Conservation (phyloP, 441 rosid species). For the Pelargonium citronellum region DNA sequence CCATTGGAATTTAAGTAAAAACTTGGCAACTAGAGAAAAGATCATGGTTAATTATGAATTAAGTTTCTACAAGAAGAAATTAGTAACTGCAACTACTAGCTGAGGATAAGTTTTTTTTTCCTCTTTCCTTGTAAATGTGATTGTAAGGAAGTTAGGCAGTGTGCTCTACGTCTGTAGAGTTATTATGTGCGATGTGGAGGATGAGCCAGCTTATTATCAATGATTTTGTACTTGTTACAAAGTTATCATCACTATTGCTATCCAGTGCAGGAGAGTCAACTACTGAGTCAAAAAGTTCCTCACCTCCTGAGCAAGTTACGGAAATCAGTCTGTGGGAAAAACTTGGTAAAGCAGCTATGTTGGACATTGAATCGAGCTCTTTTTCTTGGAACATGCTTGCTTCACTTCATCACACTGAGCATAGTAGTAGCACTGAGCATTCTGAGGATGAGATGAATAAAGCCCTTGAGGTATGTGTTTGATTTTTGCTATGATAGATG, state of each 20-base stretch:
- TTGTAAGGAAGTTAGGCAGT: no score
- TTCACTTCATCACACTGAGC: constrained; percentile 96
- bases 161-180: not conserved
- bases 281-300: constrained; percentile 44
- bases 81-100: no score
- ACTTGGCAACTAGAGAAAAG: not conserved
- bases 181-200: not conserved
- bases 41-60: not conserved
- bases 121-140: no score
- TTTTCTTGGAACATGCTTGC: constrained; percentile 88
- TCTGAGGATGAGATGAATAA: constrained; percentile 88
- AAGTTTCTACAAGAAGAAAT: no score
- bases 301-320: constrained; percentile 43
- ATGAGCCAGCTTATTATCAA: not conserved
- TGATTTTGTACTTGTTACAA: constrained; percentile 6
- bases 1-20: not conserved
- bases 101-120: no score
- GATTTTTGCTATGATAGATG: not conserved
- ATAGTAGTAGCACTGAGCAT: constrained; percentile 66
- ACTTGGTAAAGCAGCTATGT: constrained; percentile 67
- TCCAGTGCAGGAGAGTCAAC: constrained; percentile 53
- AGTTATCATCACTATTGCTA: constrained; percentile 19
- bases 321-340: constrained; percentile 86
- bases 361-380: constrained; percentile 61
- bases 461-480: constrained; percentile 71